phyloP scores from a whole-genome alignment of 1,139 yeast genomes.

The Sporopachydermia cereana region DNA sequence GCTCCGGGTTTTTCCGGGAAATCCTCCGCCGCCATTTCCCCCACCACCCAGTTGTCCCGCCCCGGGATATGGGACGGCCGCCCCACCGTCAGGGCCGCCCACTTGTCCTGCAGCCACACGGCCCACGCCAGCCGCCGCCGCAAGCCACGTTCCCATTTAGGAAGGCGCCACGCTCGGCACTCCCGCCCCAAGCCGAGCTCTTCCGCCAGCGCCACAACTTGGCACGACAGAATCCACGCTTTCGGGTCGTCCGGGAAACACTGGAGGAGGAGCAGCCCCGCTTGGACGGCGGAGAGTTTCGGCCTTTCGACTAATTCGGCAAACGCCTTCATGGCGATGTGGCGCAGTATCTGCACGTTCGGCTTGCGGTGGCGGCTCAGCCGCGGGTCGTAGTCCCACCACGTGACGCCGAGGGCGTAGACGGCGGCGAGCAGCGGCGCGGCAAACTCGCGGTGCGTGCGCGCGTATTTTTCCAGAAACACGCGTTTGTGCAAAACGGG shows the following conservation, averaged over 20 bases:
- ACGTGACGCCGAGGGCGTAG: conserved; percentile 31
- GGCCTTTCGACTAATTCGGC: conserved; percentile 30
- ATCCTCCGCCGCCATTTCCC: conserved; percentile 21
- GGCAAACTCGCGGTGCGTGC: conserved; percentile 34
- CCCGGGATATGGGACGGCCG: conserved; percentile 65
- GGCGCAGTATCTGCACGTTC: conserved; percentile 24
- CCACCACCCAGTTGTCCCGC: conserved; percentile 50
- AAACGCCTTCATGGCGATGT: conserved; percentile 26
- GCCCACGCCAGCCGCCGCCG: conserved; percentile 89
- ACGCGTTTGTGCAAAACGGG: conserved; percentile 33
- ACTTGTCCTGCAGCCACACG: conserved; percentile 77
- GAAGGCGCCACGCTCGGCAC: conserved; percentile 79
- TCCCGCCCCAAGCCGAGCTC: conserved; percentile 79
- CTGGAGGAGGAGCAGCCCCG: conserved; percentile 30
- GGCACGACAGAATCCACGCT: conserved; percentile 81
- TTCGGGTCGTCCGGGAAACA: conserved; percentile 34
- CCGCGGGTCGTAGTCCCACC: conserved; percentile 30
- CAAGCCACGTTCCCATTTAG: conserved; percentile 85
- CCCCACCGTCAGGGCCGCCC: conserved; percentile 70
- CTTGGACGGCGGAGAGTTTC: conserved; percentile 33
- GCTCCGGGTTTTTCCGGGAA: conserved; percentile 29
- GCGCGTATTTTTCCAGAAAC: conserved; percentile 31
- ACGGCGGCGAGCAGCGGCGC: conserved; percentile 34
- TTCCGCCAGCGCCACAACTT: conserved; percentile 75
- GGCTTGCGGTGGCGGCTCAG: conserved; percentile 23